Conservation (phyloP, 2,329 filamentous ascomycete genomes). For the Penicillium sp. region DNA sequence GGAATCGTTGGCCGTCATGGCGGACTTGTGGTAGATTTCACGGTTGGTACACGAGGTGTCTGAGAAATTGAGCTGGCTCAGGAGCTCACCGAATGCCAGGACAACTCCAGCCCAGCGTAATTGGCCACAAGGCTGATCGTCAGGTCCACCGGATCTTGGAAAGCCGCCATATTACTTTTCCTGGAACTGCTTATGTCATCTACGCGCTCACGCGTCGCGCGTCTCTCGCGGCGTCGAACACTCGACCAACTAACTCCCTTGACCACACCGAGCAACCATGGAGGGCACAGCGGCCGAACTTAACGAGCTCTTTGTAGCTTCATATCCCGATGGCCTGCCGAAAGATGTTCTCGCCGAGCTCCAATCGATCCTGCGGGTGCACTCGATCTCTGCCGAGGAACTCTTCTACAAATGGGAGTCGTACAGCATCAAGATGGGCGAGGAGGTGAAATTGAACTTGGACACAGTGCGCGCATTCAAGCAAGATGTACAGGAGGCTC, state of each 20-base stretch:
- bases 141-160: conserved; percentile 16
- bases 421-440: conserved; percentile 93
- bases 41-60: not conserved
- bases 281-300: conserved; percentile 53
- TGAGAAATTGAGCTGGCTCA: conserved; percentile 8
- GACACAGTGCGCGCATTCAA: conserved; percentile 75
- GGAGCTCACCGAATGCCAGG: conserved; percentile 3
- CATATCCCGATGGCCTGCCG: conserved; percentile 59
- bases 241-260: conserved; percentile 3
- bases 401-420: conserved; percentile 99
- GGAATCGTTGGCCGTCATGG: conserved; percentile 15
- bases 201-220: conserved; percentile 23
- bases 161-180: conserved; percentile 18
- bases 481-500: conserved; percentile 75
- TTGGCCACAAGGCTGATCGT: conserved; percentile 6
- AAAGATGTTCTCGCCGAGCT: conserved; percentile 78
- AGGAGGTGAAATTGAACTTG: conserved; percentile 69
- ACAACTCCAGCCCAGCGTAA: conserved; percentile 2
- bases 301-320: conserved; percentile 58
- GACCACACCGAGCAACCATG: conserved; percentile 37
- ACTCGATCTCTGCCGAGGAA: conserved; percentile 77
- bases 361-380: conserved; percentile 78
- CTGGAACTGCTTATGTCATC: conserved; percentile 20
- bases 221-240: conserved; percentile 1
- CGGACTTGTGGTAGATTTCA: not conserved